Percentiles rank a stretch among this genome's conserved stretches.
Conservation (phyloP, 768 basidiomycete species). For the Rhodotorula kratochvilovae region DNA sequence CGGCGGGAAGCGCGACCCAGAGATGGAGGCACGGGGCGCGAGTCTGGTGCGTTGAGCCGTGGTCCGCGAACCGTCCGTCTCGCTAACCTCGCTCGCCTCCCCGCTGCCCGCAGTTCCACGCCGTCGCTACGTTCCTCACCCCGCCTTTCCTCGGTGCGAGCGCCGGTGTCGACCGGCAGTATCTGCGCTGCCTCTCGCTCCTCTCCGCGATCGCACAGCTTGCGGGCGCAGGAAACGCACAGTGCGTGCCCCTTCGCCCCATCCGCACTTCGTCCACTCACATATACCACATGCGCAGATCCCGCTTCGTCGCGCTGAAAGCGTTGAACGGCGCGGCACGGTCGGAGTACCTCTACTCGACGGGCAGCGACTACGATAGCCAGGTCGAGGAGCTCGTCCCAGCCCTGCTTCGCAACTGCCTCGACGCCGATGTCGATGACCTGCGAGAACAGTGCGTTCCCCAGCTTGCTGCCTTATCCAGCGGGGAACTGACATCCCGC, state of each 20-base stretch:
- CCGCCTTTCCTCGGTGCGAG: conserved; percentile 21
- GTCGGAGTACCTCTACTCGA: conserved; percentile 25
- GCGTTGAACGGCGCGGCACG: conserved; percentile 18
- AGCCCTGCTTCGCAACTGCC: conserved; percentile 16
- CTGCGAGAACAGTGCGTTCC: conserved; percentile 7
- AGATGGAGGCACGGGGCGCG: conserved; percentile 26
- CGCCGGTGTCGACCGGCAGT: conserved; percentile 18
- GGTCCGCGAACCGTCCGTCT: rapidly evolving
- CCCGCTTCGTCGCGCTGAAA: conserved; percentile 12
- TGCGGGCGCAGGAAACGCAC: neutral
- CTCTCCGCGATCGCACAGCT: conserved; percentile 15
- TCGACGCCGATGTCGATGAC: neutral
- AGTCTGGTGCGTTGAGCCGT: conserved; percentile 8
- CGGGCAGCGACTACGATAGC: conserved; percentile 15
- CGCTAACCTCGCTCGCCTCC: neutral
- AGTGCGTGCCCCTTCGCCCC: neutral
- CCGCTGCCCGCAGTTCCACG: conserved; percentile 15
- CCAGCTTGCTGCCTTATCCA: neutral
- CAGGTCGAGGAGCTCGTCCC: conserved; percentile 24
- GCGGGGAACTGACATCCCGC: no score
- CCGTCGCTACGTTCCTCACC: conserved; percentile 12
- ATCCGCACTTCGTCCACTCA: no score
- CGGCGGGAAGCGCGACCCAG: conserved; percentile 7
- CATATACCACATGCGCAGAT: neutral
- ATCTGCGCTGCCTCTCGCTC: conserved; percentile 22